These are phyloP conservation scores for Coffea eugenioides DNA, from an alignment of 257 asterid species.

Conservation along the genomic window DNA sequence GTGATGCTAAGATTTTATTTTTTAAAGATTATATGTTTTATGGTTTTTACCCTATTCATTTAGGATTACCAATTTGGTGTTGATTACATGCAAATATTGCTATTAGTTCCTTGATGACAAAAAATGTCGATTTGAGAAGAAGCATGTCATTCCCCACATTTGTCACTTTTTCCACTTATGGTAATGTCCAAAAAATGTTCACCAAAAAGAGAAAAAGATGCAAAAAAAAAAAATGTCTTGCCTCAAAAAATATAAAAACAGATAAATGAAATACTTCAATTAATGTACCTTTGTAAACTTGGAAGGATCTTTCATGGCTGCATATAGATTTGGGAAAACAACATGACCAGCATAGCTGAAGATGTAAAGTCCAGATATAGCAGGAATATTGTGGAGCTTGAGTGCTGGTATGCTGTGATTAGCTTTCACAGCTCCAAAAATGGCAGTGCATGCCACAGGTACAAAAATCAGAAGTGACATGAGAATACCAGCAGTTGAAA, in stretches of 20 bases:
- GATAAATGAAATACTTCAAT: neutral
- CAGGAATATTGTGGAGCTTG: constrained; percentile 41
- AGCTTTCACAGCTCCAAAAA: constrained; percentile 46
- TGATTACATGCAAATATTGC: neutral
- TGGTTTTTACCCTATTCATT: neutral
- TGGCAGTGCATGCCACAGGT: constrained; percentile 48
- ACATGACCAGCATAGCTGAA: constrained; percentile 67
- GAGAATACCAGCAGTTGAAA: constrained; percentile 57
- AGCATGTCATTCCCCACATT: neutral
- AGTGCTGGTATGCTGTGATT: constrained; percentile 41
- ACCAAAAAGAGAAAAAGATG: too few species aligned
- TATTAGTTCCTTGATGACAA: neutral
- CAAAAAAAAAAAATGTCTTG: too few species aligned
- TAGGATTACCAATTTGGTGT: neutral
- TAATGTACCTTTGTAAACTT: constrained; percentile 64
- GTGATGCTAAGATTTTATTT: too few species aligned
- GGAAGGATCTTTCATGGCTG: constrained; percentile 71
- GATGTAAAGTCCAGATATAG: constrained; percentile 58
- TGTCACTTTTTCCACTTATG: neutral
- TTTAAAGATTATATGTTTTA: neutral
- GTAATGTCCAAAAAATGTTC: neutral
- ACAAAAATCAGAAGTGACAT: constrained; percentile 53
- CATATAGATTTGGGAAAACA: constrained; percentile 67
- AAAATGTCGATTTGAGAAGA: too few species aligned
- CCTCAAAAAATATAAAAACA: neutral